phyloP scores from a whole-genome alignment of 192 early-diverging fungal genomes.

The Coemansia sp. region DNA sequence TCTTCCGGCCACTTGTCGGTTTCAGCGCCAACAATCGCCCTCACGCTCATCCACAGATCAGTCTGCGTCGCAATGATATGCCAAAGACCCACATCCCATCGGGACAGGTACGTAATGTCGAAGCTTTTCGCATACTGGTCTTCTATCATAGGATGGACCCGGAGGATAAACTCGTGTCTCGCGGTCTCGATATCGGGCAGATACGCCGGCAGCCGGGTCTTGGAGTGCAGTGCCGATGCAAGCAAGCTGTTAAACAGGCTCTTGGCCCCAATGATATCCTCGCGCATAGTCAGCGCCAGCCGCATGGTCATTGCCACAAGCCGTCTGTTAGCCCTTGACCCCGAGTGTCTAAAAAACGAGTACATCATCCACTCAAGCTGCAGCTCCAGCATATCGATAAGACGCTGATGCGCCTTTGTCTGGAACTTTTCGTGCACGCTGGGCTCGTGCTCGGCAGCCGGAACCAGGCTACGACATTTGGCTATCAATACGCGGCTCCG shows the following conservation, averaged over 20 bases:
- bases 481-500: conserved; percentile 26
- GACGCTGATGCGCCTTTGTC: conserved; percentile 16
- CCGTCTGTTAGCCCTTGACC: neutral
- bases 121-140: conserved; percentile 26
- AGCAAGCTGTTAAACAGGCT: conserved; percentile 32
- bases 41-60: conserved; percentile 24
- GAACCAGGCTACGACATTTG: conserved; percentile 28
- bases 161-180: conserved; percentile 20
- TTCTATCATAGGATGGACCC: conserved; percentile 21
- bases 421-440: conserved; percentile 43
- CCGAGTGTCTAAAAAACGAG: conserved; percentile 34
- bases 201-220: conserved; percentile 29
- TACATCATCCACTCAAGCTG: conserved; percentile 50
- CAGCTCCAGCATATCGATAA: conserved; percentile 36
- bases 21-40: conserved; percentile 38
- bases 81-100: conserved; percentile 43
- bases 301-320: conserved; percentile 26
- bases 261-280: conserved; percentile 44
- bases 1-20: conserved; percentile 43
- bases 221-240: conserved; percentile 18
- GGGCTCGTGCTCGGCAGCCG: conserved; percentile 30
- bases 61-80: conserved; percentile 39
- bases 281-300: conserved; percentile 28
- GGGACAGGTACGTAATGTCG: conserved; percentile 36
- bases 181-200: conserved; percentile 39